Evolutionary conservation across 768 basidiomycete genomes (phyloP), one percentile per base, ranked within the genome.

Genomic region (Termitomyces sp.): DNA sequence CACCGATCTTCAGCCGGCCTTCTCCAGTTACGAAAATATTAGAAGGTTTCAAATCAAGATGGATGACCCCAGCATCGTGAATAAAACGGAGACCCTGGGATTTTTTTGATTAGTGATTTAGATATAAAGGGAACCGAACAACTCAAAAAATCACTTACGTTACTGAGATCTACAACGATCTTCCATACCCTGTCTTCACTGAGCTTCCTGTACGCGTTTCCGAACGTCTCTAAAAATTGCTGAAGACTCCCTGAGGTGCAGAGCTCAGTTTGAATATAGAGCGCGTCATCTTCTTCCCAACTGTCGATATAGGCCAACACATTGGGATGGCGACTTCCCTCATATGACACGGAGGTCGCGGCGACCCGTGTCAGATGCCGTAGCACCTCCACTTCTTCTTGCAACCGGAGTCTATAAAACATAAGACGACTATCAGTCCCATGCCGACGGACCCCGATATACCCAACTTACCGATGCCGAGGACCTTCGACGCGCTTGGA

Each of bases 141-240:
- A 57, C 62, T 59, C 62, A 53, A 62, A 65, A 40, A 5, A 65
- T 53, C 2, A 79, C 89, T 76, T 77, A 94, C 92, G 67, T 88
- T 86, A 68, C 88, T 88, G 57, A 98, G 77, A 70, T 98, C 96
- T 48, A 84, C 85, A 56, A 95, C 76, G 62, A 95, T 88, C 79
- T 98, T 98, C 97, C 97, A 99, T 46, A 96, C 89, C 59, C 92
- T 80, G 23, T 87, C 86, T 71, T 99, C 96, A 63, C 96, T 94
- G 53, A 98, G 79, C 58, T 81, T 78, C 55, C 91, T 91, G 73
- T 89, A 91, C 35, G 76, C 76, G 38, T 86, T 85, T 3, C 96
- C 96, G 65, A 94, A 94, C 71, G 92, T 89, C 79, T 89, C 89
- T 60, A 99, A 75, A 77, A 98, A 98, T 60, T 81, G 85, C 4